A percentile compares a stretch with the other conserved stretches of the same genome.
Evolutionary conservation across 805 yeast species (phyloP).

Genomic region (Candida boleticola): DNA sequence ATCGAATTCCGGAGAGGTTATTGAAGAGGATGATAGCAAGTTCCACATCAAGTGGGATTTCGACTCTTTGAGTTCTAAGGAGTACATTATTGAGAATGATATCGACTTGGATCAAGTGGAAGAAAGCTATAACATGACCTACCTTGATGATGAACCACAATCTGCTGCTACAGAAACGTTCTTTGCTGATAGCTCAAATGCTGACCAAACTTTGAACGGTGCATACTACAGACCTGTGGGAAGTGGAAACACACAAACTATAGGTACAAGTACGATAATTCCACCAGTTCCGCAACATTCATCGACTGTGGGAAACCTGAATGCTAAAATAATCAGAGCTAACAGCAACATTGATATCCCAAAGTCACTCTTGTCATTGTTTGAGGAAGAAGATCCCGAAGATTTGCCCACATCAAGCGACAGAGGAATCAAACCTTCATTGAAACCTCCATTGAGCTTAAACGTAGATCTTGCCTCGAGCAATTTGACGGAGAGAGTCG

Average conservation of each 20-base stretch:
- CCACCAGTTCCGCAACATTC: neutral
- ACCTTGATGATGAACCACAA: constrained; percentile 16
- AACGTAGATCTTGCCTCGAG: constrained; percentile 3
- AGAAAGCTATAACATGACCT: constrained; percentile 18
- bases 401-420: constrained; percentile 11
- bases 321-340: neutral
- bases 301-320: neutral
- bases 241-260: neutral
- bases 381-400: constrained; percentile 45
- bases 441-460: constrained; percentile 10
- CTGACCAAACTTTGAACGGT: constrained; percentile 2
- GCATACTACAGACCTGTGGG: neutral
- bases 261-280: neutral
- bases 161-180: neutral
- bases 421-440: constrained; percentile 7
- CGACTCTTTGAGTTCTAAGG: constrained; percentile 73
- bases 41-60: constrained; percentile 81
- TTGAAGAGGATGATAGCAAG: constrained; percentile 15
- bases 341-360: constrained; percentile 50
- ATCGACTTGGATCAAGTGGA: constrained; percentile 41
- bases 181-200: constrained; percentile 1
- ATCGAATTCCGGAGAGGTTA: constrained; percentile 3
- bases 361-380: constrained; percentile 65
- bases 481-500: constrained; percentile 30
- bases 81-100: constrained; percentile 71